Evolutionary conservation across 345 rosid species (phyloP).

Genomic region (Gossypium thurberi): DNA sequence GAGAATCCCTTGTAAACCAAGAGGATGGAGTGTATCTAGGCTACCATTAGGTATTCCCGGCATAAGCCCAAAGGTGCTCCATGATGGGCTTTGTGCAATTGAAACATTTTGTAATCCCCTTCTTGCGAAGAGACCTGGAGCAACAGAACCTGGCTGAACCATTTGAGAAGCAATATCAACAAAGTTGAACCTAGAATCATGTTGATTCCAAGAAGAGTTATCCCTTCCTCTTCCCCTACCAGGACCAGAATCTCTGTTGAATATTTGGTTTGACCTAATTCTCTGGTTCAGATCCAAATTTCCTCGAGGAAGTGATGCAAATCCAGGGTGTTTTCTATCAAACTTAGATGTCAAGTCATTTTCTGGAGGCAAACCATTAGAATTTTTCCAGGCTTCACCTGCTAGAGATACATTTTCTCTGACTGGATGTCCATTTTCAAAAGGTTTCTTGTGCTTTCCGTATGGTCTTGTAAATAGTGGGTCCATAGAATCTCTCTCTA

Average conservation of each 20-base stretch:
- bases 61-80: constrained; percentile 79
- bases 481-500: constrained; percentile 57
- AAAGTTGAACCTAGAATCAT: constrained; percentile 56
- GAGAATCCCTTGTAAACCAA: constrained; percentile 64
- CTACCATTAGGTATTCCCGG: constrained; percentile 69
- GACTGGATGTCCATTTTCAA: constrained; percentile 50
- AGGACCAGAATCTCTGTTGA: constrained; percentile 52
- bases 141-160: constrained; percentile 50
- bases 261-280: constrained; percentile 47
- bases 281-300: constrained; percentile 54
- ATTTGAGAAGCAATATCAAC: constrained; percentile 68
- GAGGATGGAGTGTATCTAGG: constrained; percentile 63
- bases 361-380: constrained; percentile 29
- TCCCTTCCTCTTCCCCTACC: constrained; percentile 87
- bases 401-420: constrained; percentile 30
- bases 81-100: constrained; percentile 48
- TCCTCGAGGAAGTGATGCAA: constrained; percentile 36
- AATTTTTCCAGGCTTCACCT: constrained; percentile 37
- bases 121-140: constrained; percentile 53
- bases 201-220: constrained; percentile 58
- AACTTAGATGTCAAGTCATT: constrained; percentile 38
- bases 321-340: constrained; percentile 54
- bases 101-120: constrained; percentile 63
- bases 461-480: constrained; percentile 48
- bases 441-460: constrained; percentile 56